These are phyloP conservation scores for Globisporangium canariense DNA, from an alignment of 352 stramenopile genomes.

Conservation along the genomic window DNA sequence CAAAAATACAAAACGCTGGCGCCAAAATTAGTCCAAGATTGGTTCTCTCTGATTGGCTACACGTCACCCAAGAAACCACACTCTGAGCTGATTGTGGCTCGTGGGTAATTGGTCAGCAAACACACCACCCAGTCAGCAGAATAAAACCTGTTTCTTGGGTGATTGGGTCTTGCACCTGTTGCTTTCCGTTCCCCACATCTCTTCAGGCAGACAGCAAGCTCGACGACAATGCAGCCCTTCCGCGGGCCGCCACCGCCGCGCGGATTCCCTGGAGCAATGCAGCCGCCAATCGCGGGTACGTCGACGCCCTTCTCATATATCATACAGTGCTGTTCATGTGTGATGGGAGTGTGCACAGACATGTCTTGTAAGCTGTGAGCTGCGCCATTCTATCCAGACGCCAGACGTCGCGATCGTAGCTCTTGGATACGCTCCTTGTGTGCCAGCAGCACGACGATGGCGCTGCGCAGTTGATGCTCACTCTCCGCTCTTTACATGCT, in stretches of 20 bases:
- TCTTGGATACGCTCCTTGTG: constrained; percentile 1
- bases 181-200: neutral
- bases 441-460: neutral
- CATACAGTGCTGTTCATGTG: neutral
- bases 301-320: too few species aligned
- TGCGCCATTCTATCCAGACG: neutral
- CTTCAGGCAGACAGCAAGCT: neutral
- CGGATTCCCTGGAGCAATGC: constrained; percentile 13
- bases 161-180: too few species aligned
- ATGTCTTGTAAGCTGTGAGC: neutral
- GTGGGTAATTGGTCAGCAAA: too few species aligned
- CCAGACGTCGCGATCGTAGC: neutral
- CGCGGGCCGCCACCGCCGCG: constrained; percentile 17
- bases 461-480: too few species aligned
- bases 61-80: too few species aligned
- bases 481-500: neutral
- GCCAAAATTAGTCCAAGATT: neutral
- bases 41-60: neutral
- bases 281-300: constrained; percentile 14
- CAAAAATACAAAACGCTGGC: neutral
- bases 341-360: neutral
- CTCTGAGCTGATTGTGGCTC: too few species aligned
- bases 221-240: constrained; percentile 20
- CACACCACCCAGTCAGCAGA: too few species aligned
- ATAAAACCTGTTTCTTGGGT: too few species aligned